Evolutionary conservation across 352 stramenopile genomes (phyloP), one percentile per base, ranked within the genome.

Genomic region (Phytopythium boreale): DNA sequence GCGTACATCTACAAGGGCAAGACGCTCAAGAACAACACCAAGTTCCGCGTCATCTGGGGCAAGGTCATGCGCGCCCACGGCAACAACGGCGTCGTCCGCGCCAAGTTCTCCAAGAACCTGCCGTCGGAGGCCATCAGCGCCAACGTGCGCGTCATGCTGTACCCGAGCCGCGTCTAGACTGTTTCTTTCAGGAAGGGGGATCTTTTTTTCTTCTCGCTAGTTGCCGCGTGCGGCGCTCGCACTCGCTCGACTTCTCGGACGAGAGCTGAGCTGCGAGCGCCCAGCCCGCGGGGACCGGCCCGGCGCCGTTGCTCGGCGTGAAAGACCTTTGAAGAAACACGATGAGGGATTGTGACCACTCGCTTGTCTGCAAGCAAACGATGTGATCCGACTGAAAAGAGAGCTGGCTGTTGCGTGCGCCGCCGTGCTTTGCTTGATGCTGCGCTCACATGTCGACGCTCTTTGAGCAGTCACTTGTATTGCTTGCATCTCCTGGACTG

Each of bases 1-100:
- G 98, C 97, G 46, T 99, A 99, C 92, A 99, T 99, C 77, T 99
- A 99, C 93, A 99, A 99, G 93, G 89, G 79, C 80, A 95, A 95
- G 82, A 84, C 80, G 62, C 72, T 94, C 63, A 97, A 96, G 95
- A 98, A 98, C 77, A 95, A 92, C 81, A 94, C 92, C 63, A 99
- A 99, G 83, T 99, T 98, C 90, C 93, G 97, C 72, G 96, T 99
- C 65, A 98, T 99, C 70, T 99, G 98, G 97, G 98, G 98, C 76
- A 99, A 98, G 81, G 96, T 99, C 51, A 96, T 81, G 72, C 92
- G 97, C 62, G 82, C 93, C 58, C 98, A 99, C 81, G 98, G 98
- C 78, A 98, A 92, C 82, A 99, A 99, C 82, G 98, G 98, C 65
- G 92, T 99, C 59, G 97, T 99, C 46, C 95, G 96, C 64, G 98